A percentile compares a stretch with the other conserved stretches of the same genome.
These are phyloP conservation scores for Linaria vulgaris DNA, from an alignment of 257 asterid genomes.

Conservation along the genomic window DNA sequence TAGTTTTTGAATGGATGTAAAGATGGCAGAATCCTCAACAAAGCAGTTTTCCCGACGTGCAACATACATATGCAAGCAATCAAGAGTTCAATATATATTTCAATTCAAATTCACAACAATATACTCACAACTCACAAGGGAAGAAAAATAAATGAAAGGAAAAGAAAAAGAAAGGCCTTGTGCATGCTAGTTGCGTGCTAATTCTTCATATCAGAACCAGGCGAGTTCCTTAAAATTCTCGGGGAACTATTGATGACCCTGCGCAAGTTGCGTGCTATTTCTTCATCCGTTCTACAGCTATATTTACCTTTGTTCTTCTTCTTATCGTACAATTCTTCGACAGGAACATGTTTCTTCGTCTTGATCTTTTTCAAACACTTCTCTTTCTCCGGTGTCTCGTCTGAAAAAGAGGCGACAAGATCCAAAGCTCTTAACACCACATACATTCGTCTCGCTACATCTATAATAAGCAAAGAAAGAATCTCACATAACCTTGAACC, in stretches of 20 bases:
- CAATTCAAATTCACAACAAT: too few relatives aligned
- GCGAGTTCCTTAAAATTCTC: constrained; percentile 48
- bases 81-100: too few relatives aligned
- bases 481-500: constrained; percentile 36
- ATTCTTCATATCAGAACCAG: constrained; percentile 40
- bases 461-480: constrained; percentile 36
- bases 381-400: constrained; percentile 40
- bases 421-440: constrained; percentile 70
- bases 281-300: constrained; percentile 64
- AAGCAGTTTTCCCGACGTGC: too few relatives aligned
- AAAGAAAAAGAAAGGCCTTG: too few relatives aligned
- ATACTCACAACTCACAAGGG: too few relatives aligned
- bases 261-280: constrained; percentile 66
- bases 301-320: constrained; percentile 36
- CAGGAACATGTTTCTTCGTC: constrained; percentile 63
- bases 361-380: constrained; percentile 47
- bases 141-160: too few relatives aligned
- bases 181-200: constrained; percentile 32
- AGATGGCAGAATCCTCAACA: too few relatives aligned
- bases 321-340: constrained; percentile 57
- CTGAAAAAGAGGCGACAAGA: constrained; percentile 62
- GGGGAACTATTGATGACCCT: constrained; percentile 69
- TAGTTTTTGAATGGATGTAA: too few relatives aligned
- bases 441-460: constrained; percentile 57
- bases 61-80: too few relatives aligned